Evolutionary conservation across 2,329 filamentous ascomycete genomes (phyloP).

Genomic region (Alternaria sp.): DNA sequence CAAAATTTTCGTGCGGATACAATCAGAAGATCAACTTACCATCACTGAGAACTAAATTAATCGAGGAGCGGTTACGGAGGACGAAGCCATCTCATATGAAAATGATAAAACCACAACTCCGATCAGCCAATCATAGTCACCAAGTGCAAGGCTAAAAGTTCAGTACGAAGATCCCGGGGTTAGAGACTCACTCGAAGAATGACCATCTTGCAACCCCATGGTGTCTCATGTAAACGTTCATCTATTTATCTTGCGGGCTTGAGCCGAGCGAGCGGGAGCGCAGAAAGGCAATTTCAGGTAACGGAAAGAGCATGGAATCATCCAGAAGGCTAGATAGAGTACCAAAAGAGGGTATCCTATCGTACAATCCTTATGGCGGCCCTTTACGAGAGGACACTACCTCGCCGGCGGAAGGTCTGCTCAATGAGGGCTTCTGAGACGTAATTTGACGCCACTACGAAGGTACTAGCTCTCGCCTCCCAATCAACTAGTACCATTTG

Average conservation of each 20-base stretch:
- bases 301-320: not conserved
- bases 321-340: not conserved
- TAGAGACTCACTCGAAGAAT: constrained; percentile 28
- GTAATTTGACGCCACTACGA: constrained; percentile 27
- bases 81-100: not conserved
- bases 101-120: not conserved
- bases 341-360: not conserved
- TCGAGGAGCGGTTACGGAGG: not conserved
- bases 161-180: constrained; percentile 42
- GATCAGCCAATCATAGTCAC: constrained; percentile 19
- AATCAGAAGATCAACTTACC: not conserved
- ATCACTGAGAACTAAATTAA: not conserved
- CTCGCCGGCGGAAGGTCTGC: not conserved
- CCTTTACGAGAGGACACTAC: not conserved
- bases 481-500: constrained; percentile 31
- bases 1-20: not conserved
- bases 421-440: constrained; percentile 6
- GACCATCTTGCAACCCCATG: constrained; percentile 29
- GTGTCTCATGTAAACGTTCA: constrained; percentile 44
- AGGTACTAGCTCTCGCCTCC: constrained; percentile 19
- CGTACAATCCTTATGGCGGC: not conserved
- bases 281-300: not conserved
- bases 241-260: constrained; percentile 24
- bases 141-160: constrained; percentile 22
- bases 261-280: not conserved